These are phyloP conservation scores for Ceriops zippeliana DNA, from an alignment of 345 rosid genomes.

Conservation along the genomic window DNA sequence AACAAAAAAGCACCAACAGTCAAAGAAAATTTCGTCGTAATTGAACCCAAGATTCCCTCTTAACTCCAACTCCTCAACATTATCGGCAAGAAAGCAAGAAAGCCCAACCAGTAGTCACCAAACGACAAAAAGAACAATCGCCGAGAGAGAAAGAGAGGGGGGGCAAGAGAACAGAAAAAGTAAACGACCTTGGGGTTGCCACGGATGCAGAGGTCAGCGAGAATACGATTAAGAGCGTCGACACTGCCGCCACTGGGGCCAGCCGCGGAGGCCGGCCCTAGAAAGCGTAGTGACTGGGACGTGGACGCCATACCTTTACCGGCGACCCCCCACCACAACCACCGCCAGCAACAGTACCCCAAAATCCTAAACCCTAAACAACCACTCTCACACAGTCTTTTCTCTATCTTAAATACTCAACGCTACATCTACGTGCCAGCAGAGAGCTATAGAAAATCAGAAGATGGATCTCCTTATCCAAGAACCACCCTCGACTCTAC, in stretches of 20 bases:
- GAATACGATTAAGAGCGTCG: constrained; percentile 74
- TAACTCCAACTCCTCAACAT: too few species aligned
- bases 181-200: constrained; percentile 63
- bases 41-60: too few species aligned
- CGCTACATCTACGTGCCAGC: too few species aligned
- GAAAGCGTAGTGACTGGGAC: constrained; percentile 43
- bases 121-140: background rate
- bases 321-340: too few species aligned
- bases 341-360: background rate
- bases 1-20: constrained; percentile 5
- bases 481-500: too few species aligned
- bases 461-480: too few species aligned
- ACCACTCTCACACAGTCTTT: background rate
- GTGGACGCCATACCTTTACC: constrained; percentile 43
- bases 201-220: constrained; percentile 77
- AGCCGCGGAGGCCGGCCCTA: constrained; percentile 16
- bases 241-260: constrained; percentile 57
- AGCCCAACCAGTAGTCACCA: too few species aligned
- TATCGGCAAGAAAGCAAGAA: too few species aligned
- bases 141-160: background rate
- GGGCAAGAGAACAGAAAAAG: constrained; percentile 1
- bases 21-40: too few species aligned
- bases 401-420: too few species aligned
- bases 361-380: constrained; percentile 2
- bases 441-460: too few species aligned